A percentile compares a stretch with the other conserved stretches of the same genome.
phyloP scores from a whole-genome alignment of 2,329 filamentous ascomycete species.

The Phyllosticta capitalensis region DNA sequence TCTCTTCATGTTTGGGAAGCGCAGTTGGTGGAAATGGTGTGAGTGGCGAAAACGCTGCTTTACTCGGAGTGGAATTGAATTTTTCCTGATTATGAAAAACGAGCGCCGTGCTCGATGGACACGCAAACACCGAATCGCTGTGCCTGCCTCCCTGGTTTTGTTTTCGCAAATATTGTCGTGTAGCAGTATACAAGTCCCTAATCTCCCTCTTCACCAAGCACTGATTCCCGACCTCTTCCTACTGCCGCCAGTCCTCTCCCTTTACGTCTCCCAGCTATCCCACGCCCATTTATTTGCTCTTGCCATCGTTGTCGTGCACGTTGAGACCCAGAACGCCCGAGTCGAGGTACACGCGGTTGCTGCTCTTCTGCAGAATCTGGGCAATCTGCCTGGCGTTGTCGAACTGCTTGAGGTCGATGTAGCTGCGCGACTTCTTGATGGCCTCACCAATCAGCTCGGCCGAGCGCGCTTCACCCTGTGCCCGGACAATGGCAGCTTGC shows the following conservation, averaged over 20 bases:
- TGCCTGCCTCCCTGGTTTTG: not conserved
- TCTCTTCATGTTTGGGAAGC: not conserved
- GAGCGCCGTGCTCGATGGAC: not conserved
- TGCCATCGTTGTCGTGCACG: slow-evolving; percentile 44
- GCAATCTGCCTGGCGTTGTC: slow-evolving; percentile 92
- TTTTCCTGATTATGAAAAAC: not conserved
- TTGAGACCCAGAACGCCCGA: slow-evolving; percentile 86
- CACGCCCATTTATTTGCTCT: slow-evolving; percentile 17
- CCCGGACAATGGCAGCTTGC: slow-evolving; percentile 95
- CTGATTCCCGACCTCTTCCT: not conserved
- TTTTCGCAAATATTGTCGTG: not conserved
- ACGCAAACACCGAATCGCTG: not conserved
- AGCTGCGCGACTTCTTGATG: slow-evolving; percentile 98
- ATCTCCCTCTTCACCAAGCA: not conserved
- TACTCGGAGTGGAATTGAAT: not conserved
- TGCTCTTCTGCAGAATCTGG: slow-evolving; percentile 74
- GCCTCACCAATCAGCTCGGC: slow-evolving; percentile 97
- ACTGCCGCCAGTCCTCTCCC: not conserved
- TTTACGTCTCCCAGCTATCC: not conserved
- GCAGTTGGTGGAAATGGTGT: not conserved
- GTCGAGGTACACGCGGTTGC: slow-evolving; percentile 92
- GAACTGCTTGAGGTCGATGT: slow-evolving; percentile 94
- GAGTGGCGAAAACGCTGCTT: not conserved
- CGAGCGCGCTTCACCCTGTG: slow-evolving; percentile 96
- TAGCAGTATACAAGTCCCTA: not conserved